Evolutionary conservation across 2,329 filamentous ascomycete species (phyloP), one percentile per base, ranked within the genome.

Genomic region (Cadophora sp.): DNA sequence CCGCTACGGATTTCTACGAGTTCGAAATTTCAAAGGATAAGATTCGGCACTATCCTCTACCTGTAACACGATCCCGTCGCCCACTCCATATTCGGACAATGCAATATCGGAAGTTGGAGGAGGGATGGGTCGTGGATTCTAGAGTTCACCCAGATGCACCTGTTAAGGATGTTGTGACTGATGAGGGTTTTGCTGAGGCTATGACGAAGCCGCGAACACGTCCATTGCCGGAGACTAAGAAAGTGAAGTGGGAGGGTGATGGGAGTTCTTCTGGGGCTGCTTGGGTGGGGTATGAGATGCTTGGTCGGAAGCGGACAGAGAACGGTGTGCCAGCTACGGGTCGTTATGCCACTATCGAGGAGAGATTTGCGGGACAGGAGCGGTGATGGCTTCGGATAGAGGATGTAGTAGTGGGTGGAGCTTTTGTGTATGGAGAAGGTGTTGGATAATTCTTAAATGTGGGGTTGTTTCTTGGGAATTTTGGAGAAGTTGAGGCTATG

Each of bases 21-120:
- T 1, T 2, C 4, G 50, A 63, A 12, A 53, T 63, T 5, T n/a
- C n/a, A n/a, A 26, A 37, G 8, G 27, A 51, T 9, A 31, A 37
- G 9, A 53, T 63, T 14, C 60, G 26, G 4, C 60, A 63, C 11
- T 63, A 53, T 12, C 60, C 60, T 1, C 11, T 63, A 3, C 60
- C 60, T 1, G 14, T 51, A 3, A 63, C 46, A 16, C 26, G 26
- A 53, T 51, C 60, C 22, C 43, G 46, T 26, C 43, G 27, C 14
- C 60, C 43, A 24, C 14, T 16, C 3, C 6, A 53, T 24, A 63
- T 63, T 19, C 16, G 46, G 22, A 31, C 26, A 1, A 63, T 51
- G 31, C 60, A 63, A 27, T 53, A 63, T 11, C 26, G 27, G 7
- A 63, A 53, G 27, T 14, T 11, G 8, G 37, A 24, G 1, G 26